These are phyloP conservation scores for Colletotrichum costaricense DNA, from an alignment of 2,329 filamentous ascomycete species.

Conservation along the genomic window DNA sequence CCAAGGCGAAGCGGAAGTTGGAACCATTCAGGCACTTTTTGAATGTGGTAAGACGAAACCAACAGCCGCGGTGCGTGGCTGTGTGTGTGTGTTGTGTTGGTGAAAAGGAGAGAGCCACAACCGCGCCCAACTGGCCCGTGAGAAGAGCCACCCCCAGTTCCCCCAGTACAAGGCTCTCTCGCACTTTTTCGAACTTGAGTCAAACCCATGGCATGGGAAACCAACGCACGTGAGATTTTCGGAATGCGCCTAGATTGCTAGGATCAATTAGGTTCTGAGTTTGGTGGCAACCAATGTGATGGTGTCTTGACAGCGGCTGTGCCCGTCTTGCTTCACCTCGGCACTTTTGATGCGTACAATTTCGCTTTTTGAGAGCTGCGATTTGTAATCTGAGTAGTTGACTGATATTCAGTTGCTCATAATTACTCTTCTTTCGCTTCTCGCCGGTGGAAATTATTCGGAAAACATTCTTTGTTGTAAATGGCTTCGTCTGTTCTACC, in stretches of 20 bases:
- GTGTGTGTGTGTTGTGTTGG: not conserved
- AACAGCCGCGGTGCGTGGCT: constrained; percentile 4
- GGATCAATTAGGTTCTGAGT: not conserved
- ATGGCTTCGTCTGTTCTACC: not conserved
- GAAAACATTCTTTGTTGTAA: not conserved
- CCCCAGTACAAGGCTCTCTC: not conserved
- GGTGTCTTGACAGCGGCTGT: no score
- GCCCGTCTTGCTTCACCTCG: no score
- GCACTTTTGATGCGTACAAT: no score
- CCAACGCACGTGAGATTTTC: not conserved
- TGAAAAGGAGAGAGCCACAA: not conserved
- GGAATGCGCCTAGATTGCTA: not conserved
- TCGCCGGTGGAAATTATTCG: not conserved
- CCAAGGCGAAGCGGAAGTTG: not conserved
- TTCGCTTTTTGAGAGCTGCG: not conserved
- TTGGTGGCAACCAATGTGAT: no score
- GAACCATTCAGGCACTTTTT: constrained; percentile 33
- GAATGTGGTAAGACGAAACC: constrained; percentile 35
- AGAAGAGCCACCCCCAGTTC: not conserved
- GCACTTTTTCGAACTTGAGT: not conserved
- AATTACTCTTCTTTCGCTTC: not conserved
- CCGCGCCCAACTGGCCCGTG: not conserved
- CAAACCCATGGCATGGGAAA: not conserved
- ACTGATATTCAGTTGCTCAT: not conserved
- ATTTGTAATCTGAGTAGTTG: not conserved